A percentile compares a stretch with the other conserved stretches of the same genome.
phyloP scores from a whole-genome alignment of 2,329 filamentous ascomycete genomes.

The Thelonectria discophora region DNA sequence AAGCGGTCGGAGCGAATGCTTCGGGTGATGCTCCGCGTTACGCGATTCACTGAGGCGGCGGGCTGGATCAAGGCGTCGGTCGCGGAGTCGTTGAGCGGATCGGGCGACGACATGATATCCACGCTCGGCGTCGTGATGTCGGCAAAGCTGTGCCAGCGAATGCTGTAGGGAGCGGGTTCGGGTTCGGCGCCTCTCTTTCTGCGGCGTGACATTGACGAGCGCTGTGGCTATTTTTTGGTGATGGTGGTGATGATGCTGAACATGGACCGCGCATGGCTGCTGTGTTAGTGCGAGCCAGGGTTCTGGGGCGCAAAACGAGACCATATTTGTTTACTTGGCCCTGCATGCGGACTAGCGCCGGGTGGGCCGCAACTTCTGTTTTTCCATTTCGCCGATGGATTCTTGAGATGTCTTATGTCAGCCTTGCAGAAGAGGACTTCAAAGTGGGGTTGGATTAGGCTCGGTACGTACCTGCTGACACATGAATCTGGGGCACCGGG shows the following conservation, averaged over 20 bases:
- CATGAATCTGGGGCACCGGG: constrained; percentile 17
- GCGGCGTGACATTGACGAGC: constrained; percentile 44
- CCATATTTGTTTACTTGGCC: constrained; percentile 45
- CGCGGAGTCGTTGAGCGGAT: constrained; percentile 56
- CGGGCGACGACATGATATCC: constrained; percentile 60
- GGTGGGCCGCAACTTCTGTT: constrained; percentile 35
- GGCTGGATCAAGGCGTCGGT: constrained; percentile 48
- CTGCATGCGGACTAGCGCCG: constrained; percentile 37
- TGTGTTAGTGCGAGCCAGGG: constrained; percentile 32
- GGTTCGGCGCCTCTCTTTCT: constrained; percentile 36
- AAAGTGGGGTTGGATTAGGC: too few relatives aligned
- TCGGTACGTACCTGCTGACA: background rate
- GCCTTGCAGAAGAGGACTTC: too few relatives aligned
- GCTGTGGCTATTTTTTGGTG: constrained; percentile 10
- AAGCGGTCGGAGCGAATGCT: constrained; percentile 54
- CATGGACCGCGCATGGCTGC: constrained; percentile 35
- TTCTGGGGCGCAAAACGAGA: constrained; percentile 27
- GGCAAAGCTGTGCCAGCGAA: constrained; percentile 50
- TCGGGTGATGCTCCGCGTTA: constrained; percentile 58
- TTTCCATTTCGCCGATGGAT: constrained; percentile 35
- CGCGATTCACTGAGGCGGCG: constrained; percentile 50
- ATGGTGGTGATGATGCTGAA: constrained; percentile 27
- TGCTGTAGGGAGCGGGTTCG: constrained; percentile 43
- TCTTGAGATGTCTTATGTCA: too few relatives aligned
- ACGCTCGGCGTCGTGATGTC: constrained; percentile 50